phyloP scores from a whole-genome alignment of 2,329 filamentous ascomycete species.

The Talaromyces sp. region DNA sequence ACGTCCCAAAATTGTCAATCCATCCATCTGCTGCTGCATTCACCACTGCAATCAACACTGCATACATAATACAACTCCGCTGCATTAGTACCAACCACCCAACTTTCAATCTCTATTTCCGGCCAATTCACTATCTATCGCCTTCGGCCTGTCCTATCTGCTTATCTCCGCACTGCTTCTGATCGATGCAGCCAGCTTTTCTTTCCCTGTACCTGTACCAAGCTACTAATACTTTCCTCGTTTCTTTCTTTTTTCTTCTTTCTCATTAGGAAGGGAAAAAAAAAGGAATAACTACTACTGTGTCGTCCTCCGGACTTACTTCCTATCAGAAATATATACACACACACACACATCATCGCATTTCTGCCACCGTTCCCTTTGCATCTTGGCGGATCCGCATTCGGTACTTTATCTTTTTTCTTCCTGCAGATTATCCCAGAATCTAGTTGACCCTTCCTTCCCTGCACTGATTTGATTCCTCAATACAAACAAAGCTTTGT shows the following conservation, averaged over 20 bases:
- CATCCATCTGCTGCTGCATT: neutral
- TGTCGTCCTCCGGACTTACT: neutral
- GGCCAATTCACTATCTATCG: neutral
- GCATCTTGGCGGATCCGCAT: constrained; percentile 13
- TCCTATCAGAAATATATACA: neutral
- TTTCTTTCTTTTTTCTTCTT: neutral
- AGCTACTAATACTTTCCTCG: neutral
- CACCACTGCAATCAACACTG: neutral
- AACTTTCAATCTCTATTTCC: neutral
- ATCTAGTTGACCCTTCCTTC: constrained; percentile 21
- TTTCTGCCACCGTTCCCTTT: constrained; percentile 1
- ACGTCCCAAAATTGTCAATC: neutral
- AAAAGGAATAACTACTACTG: neutral
- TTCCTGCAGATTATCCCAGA: constrained; percentile 19
- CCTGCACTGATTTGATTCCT: neutral
- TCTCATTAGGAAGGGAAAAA: neutral
- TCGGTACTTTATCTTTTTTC: constrained; percentile 7
- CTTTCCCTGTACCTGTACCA: neutral
- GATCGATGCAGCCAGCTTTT: neutral
- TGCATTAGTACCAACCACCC: neutral
- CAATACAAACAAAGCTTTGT: neutral
- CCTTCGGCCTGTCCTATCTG: neutral
- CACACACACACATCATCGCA: neutral
- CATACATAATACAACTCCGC: neutral
- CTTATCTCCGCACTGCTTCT: neutral